Conservation (phyloP, 2,329 filamentous ascomycete species). For the Aureobasidium lini region DNA sequence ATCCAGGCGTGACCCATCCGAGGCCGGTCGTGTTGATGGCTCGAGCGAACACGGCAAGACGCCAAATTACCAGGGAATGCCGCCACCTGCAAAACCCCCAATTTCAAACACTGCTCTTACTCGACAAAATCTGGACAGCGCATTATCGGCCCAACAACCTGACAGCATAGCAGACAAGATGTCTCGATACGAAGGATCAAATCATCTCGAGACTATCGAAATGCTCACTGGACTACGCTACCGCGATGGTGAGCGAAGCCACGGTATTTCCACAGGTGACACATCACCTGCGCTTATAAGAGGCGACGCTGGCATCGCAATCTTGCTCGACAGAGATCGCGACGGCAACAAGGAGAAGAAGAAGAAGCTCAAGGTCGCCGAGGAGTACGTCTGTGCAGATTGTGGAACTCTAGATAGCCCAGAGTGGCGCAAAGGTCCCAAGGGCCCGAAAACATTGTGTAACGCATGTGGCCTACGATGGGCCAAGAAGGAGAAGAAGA, state of each 20-base stretch:
- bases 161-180: constrained; percentile 81
- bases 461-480: constrained; percentile 70
- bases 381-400: constrained; percentile 93
- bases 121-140: constrained; percentile 70
- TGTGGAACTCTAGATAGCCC: constrained; percentile 92
- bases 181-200: constrained; percentile 67
- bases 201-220: constrained; percentile 81
- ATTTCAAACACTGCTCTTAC: constrained; percentile 64
- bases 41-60: constrained; percentile 16
- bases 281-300: constrained; percentile 73
- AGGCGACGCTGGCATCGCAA: constrained; percentile 79
- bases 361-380: constrained; percentile 70
- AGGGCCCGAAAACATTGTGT: constrained; percentile 87
- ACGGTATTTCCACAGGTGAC: constrained; percentile 80
- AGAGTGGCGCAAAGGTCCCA: constrained; percentile 92
- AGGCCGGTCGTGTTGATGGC: constrained; percentile 43
- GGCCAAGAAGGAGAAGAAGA: constrained; percentile 35
- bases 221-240: constrained; percentile 87
- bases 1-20: constrained; percentile 12
- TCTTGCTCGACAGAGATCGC: constrained; percentile 69
- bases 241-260: constrained; percentile 78
- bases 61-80: constrained; percentile 49
- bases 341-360: constrained; percentile 74
- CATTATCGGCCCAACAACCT: constrained; percentile 54
- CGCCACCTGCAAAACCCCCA: constrained; percentile 56